Conservation (phyloP, 1,139 yeast species). For the Pneumocystis oryctolagi region DNA sequence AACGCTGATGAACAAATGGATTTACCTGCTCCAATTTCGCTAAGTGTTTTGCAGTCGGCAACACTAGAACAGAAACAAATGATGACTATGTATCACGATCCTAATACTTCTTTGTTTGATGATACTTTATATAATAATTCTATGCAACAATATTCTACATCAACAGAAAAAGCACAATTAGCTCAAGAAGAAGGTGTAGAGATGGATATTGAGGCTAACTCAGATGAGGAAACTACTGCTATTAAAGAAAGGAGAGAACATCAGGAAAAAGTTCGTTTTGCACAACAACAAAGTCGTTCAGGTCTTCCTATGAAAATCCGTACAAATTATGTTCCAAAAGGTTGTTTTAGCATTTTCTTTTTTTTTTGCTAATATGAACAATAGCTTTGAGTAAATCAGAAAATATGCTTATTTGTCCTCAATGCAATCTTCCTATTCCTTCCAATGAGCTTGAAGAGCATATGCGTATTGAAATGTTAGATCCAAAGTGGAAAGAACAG, state of each 20-base stretch:
- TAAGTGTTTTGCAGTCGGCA: slow-evolving; percentile 47
- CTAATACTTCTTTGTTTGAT: slow-evolving; percentile 20
- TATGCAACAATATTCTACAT: slow-evolving; percentile 16
- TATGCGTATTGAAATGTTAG: slow-evolving; percentile 53
- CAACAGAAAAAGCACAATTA: slow-evolving; percentile 16
- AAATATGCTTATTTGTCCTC: slow-evolving; percentile 47
- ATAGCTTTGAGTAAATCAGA: slow-evolving; percentile 32
- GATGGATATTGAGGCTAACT: slow-evolving; percentile 7
- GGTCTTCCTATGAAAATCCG: slow-evolving; percentile 14
- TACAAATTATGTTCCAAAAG: slow-evolving; percentile 25
- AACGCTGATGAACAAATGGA: slow-evolving; percentile 50
- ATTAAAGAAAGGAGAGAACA: slow-evolving; percentile 11
- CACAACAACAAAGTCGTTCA: slow-evolving; percentile 7
- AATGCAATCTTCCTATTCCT: slow-evolving; percentile 49
- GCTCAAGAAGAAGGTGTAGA: slow-evolving; percentile 4
- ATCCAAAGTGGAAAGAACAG: slow-evolving; percentile 65
- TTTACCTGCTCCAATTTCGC: slow-evolving; percentile 45
- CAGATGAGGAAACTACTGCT: slow-evolving; percentile 11
- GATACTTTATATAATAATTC: slow-evolving; percentile 23
- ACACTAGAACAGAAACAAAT: slow-evolving; percentile 37
- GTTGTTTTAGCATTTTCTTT: not conserved
- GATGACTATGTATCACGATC: slow-evolving; percentile 14
- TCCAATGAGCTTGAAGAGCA: slow-evolving; percentile 63
- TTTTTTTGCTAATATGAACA: not conserved
- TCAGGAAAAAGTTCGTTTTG: slow-evolving; percentile 9